A percentile compares a stretch with the other conserved stretches of the same genome.
These are phyloP conservation scores for Curvularia sp. DNA, from an alignment of 2,329 filamentous ascomycete genomes.

Conservation along the genomic window DNA sequence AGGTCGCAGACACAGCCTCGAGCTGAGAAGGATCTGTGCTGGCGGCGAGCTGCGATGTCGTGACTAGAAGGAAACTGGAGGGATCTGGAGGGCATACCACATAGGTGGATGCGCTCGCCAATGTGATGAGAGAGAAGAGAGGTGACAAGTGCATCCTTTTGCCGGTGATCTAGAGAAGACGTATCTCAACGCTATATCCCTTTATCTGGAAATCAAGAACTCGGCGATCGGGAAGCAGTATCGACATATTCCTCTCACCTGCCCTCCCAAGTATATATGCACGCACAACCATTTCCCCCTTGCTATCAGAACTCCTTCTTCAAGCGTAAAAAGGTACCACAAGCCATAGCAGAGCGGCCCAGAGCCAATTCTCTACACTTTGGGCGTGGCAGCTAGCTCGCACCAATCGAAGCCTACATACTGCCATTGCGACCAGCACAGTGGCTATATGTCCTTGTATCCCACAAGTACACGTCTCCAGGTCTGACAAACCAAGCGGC, in stretches of 20 bases:
- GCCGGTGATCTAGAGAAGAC: neutral
- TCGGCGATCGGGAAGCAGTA: no score
- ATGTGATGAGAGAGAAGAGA: constrained; percentile 11
- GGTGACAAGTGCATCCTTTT: constrained; percentile 26
- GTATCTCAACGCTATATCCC: neutral
- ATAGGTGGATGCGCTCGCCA: constrained; percentile 10
- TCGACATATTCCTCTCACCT: neutral
- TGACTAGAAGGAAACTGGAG: constrained; percentile 51
- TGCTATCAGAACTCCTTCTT: neutral
- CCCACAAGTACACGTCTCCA: neutral
- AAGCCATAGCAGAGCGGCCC: neutral
- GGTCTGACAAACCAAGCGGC: neutral
- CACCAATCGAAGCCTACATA: neutral
- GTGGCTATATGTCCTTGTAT: neutral
- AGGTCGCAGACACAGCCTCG: constrained; percentile 48
- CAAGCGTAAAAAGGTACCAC: neutral
- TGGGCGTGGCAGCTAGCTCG: neutral
- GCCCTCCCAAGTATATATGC: neutral
- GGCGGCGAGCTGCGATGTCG: constrained; percentile 40
- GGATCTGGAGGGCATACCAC: constrained; percentile 25
- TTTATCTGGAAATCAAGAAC: neutral
- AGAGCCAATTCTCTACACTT: neutral
- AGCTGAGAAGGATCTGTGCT: constrained; percentile 41
- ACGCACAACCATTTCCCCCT: neutral
- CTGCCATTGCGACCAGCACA: neutral